Evolutionary conservation across 306 rosid genomes (phyloP).

Genomic region (Vicia villosa): DNA sequence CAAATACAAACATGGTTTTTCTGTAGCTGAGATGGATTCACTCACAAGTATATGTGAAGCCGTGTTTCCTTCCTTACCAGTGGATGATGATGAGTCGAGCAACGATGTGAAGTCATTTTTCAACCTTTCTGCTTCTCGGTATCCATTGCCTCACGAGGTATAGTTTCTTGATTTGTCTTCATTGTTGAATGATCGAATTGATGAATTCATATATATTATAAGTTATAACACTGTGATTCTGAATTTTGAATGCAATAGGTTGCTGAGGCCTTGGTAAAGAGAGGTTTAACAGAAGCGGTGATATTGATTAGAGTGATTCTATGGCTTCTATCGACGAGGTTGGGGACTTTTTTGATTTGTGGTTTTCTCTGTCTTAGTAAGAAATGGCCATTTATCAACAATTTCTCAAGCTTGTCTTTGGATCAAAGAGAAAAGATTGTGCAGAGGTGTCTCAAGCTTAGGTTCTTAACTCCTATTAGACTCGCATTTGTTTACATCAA

Average conservation of each 20-base stretch:
- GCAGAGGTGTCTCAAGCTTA: constrained; percentile 44
- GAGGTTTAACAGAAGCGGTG: constrained; percentile 42
- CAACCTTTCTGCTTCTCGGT: constrained; percentile 57
- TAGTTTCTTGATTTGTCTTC: neutral
- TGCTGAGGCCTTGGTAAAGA: constrained; percentile 41
- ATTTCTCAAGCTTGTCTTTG: constrained; percentile 46
- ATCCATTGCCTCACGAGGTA: constrained; percentile 65
- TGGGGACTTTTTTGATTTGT: constrained; percentile 50
- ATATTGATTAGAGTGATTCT: constrained; percentile 44
- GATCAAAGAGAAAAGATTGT: constrained; percentile 50
- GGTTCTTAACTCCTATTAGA: constrained; percentile 51
- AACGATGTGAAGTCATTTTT: constrained; percentile 47
- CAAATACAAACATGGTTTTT: constrained; percentile 59
- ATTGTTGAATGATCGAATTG: neutral
- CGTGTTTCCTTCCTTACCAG: constrained; percentile 63
- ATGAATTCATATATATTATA: neutral
- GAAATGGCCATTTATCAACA: constrained; percentile 46
- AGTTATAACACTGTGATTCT: neutral
- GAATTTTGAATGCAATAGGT: constrained; percentile 33
- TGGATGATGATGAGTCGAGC: neutral
- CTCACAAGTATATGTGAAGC: constrained; percentile 67
- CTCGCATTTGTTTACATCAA: constrained; percentile 48
- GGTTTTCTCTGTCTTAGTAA: constrained; percentile 43
- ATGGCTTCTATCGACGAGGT: constrained; percentile 49
- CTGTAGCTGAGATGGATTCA: constrained; percentile 59